Base-by-base conservation (phyloP, 805 yeast genomes). In the Candida boleticola region DNA sequence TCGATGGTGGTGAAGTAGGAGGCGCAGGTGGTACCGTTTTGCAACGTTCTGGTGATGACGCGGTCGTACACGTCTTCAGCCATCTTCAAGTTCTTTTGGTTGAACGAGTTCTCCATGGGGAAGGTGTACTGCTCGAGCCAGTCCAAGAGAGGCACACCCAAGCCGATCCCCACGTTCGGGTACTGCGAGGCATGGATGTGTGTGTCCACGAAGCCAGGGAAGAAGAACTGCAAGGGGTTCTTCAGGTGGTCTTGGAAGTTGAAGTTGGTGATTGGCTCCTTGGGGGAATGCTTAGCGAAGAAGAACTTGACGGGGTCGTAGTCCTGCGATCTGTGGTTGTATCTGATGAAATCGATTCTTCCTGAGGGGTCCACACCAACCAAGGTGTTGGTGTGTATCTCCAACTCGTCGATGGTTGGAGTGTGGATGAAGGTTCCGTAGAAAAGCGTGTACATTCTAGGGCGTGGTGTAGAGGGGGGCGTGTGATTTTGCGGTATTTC, bases 1-100 rank as follows among this genome's bases (percentile, higher is more conserved):
- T 92, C 95, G 36, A 88, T 82, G 0, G 98, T 89, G 3, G 97
- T 92, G 60, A 82, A 93, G 65, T 93, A 93, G 0, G 95, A 76
- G 0, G 96, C 96, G 42, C 92, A 82, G 1, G 99, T 93, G 0
- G 98, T 93, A 17, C 99, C 99, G 57, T 82, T 73, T 2, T 59
- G 54, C 48, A 93, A 65, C 0, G 97, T 87, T 42, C 84, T 79
- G 3, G 64, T 53, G n/a, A 93, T 79, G 4, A 85, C 85, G 50
- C 74, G 76, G 11, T 73, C 50, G 59, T 92, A 93, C 1, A 90
- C 82, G 5, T 68, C 58, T 10, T 63, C 49, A 0, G 96, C 97
- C 36, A 73, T 58, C 0, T 59, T 53, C 18, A 75, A 50, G 47
- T 83, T 78, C 16, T 63, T 66, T 25, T 47, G 50, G 20, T 60